A percentile compares a stretch with the other conserved stretches of the same genome.
phyloP scores from a whole-genome alignment of 2,329 filamentous ascomycete species.

The Sordariomycetes sp. region DNA sequence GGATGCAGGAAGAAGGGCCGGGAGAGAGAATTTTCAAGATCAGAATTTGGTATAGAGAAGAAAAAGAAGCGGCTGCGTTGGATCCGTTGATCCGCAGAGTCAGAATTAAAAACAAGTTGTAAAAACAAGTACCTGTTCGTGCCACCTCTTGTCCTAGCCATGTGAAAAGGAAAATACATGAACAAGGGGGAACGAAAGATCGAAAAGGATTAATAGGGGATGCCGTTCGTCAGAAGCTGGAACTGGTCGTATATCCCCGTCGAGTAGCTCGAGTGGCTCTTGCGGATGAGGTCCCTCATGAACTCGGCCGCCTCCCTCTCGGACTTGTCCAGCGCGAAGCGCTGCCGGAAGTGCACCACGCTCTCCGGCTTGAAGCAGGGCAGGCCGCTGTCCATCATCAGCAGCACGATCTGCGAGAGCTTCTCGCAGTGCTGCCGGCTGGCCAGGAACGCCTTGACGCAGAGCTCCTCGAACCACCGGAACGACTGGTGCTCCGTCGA shows the following conservation, averaged over 20 bases:
- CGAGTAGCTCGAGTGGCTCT: slow-evolving; percentile 81
- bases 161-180: too few relatives aligned
- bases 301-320: slow-evolving; percentile 93
- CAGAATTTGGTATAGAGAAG: not conserved
- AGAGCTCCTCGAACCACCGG: slow-evolving; percentile 92
- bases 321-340: slow-evolving; percentile 84
- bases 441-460: slow-evolving; percentile 89
- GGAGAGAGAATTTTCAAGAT: not conserved
- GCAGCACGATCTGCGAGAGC: slow-evolving; percentile 75
- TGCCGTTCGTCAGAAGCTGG: slow-evolving; percentile 93
- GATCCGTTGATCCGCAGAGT: not conserved
- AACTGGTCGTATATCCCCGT: slow-evolving; percentile 97
- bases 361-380: slow-evolving; percentile 98
- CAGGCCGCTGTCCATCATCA: slow-evolving; percentile 94
- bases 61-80: not conserved
- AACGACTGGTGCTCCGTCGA: slow-evolving; percentile 76
- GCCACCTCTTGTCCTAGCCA: too few relatives aligned
- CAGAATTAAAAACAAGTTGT: not conserved
- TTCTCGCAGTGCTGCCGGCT: slow-evolving; percentile 79
- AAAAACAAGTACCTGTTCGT: not conserved
- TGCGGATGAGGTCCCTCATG: slow-evolving; percentile 80
- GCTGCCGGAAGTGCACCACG: slow-evolving; percentile 80
- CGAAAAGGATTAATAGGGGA: slow-evolving; percentile 59
- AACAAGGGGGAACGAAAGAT: not conserved
- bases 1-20: not conserved